Base-by-base conservation (phyloP, 1,284 basidiomycete genomes). In the Fomes fomentarius region DNA sequence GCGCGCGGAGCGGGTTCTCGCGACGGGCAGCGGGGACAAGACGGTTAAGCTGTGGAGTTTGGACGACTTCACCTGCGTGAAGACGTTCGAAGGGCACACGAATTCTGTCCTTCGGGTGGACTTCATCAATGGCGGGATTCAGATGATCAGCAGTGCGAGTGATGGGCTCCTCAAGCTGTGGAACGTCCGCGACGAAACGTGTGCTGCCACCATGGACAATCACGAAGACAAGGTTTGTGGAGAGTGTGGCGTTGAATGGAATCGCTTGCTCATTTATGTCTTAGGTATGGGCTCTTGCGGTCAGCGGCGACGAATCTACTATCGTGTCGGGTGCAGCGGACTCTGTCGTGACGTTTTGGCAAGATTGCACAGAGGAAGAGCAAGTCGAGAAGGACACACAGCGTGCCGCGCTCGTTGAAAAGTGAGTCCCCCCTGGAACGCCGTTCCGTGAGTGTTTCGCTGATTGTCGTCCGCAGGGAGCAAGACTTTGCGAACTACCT, bases 91-190 rank as follows among this genome's bases (percentile, higher is more conserved):
- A 73, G 95, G 96, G 0, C 97, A 99, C 71, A 94, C 94, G 4
- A 98, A 98, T 73, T 94, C 94, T 4, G 94, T 99, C n/a, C 75
- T 99, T 43, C 80, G 95, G 35, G 89, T 98, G 22, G 91, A 93
- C 64, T 99, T 98, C 70, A 68, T 98, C 39, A 91, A 90, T 59
- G 67, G 75, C 24, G 96, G 94, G 8, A 81, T 86, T 79, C 95
- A 98, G 74, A 75, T 99, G 38, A 85, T 94, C 24, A 96, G 92
- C 54, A 80, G 92, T 15, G 94, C 89, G 1, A 93, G 93, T 12
- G 97, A 99, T 70, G 97, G 97, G 3, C 74, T 99, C 35, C 89
- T 98, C 58, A 99, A 98, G 74, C 63, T 99, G 24, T 99, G 97
- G 97, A 95, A 92, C 69, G 82, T 97, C 51, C 82, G 84, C 59